Conservation (phyloP, 2,329 filamentous ascomycete species). For the Xylaria sp. region DNA sequence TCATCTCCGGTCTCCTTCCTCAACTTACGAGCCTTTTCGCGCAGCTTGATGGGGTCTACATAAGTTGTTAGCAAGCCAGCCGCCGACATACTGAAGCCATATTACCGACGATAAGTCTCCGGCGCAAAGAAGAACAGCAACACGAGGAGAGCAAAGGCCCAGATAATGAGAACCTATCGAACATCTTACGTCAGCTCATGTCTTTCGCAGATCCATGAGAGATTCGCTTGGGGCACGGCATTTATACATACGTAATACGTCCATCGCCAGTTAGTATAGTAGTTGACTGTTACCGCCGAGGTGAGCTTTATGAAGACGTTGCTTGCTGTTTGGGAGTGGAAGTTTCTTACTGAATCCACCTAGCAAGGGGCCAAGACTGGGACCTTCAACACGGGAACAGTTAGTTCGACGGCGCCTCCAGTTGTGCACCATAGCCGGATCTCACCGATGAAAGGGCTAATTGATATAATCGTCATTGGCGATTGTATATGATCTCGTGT, state of each 20-base stretch:
- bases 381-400: slow-evolving; percentile 53
- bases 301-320: slow-evolving; percentile 2
- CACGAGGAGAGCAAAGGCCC: slow-evolving; percentile 73
- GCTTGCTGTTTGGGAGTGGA: no score
- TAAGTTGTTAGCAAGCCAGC: neutral
- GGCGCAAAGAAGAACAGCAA: slow-evolving; percentile 79
- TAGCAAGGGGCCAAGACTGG: slow-evolving; percentile 68
- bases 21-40: slow-evolving; percentile 75
- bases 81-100: neutral
- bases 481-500: slow-evolving; percentile 73
- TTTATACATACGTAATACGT: slow-evolving; percentile 72
- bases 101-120: slow-evolving; percentile 80
- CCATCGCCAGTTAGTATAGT: slow-evolving; percentile 80
- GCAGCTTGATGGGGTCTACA: slow-evolving; percentile 73
- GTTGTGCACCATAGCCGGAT: neutral
- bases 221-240: neutral
- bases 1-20: slow-evolving; percentile 82
- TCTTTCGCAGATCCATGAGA: neutral
- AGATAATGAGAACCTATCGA: slow-evolving; percentile 75
- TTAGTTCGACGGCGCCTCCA: slow-evolving; percentile 14
- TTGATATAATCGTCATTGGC: slow-evolving; percentile 85
- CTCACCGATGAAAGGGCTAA: slow-evolving; percentile 68
- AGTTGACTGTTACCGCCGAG: slow-evolving; percentile 64
- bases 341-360: slow-evolving; percentile 73
- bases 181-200: slow-evolving; percentile 28